A percentile compares a stretch with the other conserved stretches of the same genome.
These are phyloP conservation scores for Ophiocordyceps australis DNA, from an alignment of 2,329 filamentous ascomycete genomes.

Conservation along the genomic window DNA sequence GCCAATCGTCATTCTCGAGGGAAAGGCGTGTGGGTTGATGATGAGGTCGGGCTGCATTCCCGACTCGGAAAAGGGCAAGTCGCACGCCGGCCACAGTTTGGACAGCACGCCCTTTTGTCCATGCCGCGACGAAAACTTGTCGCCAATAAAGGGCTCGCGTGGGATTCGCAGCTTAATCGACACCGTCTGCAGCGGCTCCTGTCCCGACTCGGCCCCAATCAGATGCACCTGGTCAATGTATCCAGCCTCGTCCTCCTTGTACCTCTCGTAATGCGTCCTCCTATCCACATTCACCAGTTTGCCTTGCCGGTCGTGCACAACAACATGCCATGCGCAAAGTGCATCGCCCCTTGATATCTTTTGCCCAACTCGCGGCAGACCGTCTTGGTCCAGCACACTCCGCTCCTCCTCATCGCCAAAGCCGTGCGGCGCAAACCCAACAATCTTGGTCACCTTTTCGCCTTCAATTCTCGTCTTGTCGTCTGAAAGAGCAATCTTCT, in stretches of 20 bases:
- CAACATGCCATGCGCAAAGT: constrained; percentile 78
- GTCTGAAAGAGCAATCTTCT: constrained; percentile 74
- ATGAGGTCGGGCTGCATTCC: constrained; percentile 96
- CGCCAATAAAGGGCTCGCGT: constrained; percentile 79
- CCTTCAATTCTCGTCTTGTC: constrained; percentile 49
- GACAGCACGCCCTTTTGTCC: constrained; percentile 95
- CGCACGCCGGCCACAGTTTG: constrained; percentile 82
- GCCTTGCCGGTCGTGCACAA: constrained; percentile 61
- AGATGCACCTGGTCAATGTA: constrained; percentile 89
- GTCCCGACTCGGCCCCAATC: constrained; percentile 69
- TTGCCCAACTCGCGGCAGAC: constrained; percentile 64
- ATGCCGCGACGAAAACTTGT: constrained; percentile 98
- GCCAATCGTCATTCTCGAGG: constrained; percentile 97
- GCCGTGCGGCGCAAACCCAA: constrained; percentile 73
- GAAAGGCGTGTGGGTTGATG: constrained; percentile 98
- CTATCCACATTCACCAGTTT: constrained; percentile 74
- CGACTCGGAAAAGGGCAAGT: constrained; percentile 94
- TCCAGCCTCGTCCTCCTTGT: constrained; percentile 78
- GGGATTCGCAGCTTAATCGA: constrained; percentile 89
- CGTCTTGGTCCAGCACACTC: constrained; percentile 67
- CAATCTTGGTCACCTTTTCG: constrained; percentile 61
- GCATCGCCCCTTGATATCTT: constrained; percentile 66
- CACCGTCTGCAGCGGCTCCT: constrained; percentile 70
- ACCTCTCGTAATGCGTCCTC: constrained; percentile 74
- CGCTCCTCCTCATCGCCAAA: constrained; percentile 54